These are phyloP conservation scores for Pseudogymnoascus sp. DNA, from an alignment of 2,329 filamentous ascomycete species.

Conservation along the genomic window DNA sequence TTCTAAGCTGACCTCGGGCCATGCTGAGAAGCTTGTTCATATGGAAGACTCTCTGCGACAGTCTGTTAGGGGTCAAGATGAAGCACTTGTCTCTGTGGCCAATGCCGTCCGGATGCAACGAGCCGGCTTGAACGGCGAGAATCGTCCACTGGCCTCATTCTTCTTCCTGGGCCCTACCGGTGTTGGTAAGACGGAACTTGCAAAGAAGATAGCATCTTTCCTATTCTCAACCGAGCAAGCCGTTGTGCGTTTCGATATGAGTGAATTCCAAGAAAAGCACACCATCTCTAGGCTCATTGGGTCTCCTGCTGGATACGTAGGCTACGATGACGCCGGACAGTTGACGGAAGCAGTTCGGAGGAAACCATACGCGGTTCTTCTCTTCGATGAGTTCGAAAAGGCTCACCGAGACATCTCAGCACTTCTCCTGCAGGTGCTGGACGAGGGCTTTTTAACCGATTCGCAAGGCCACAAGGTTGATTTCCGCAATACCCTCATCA, in stretches of 20 bases:
- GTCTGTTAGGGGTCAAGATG: constrained; percentile 86
- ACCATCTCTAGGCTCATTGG: constrained; percentile 91
- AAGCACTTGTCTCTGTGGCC: constrained; percentile 82
- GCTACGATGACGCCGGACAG: constrained; percentile 94
- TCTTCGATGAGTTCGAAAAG: constrained; percentile 98
- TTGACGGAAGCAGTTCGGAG: constrained; percentile 89
- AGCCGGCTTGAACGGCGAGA: constrained; percentile 84
- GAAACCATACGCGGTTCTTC: constrained; percentile 88
- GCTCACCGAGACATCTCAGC: constrained; percentile 92
- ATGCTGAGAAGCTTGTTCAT: constrained; percentile 87
- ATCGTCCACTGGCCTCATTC: constrained; percentile 85
- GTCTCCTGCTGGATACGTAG: constrained; percentile 87
- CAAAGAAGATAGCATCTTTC: constrained; percentile 90
- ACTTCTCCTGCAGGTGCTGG: constrained; percentile 84
- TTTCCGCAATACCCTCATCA: constrained; percentile 93
- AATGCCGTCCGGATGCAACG: constrained; percentile 91
- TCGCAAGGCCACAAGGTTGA: constrained; percentile 94
- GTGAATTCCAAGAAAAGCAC: constrained; percentile 95
- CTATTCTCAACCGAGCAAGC: constrained; percentile 88
- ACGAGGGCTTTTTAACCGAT: constrained; percentile 93
- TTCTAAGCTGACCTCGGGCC: constrained; percentile 83
- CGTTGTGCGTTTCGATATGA: constrained; percentile 94
- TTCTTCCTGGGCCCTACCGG: constrained; percentile 97
- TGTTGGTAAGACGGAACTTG: constrained; percentile 94
- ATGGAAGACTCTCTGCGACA: constrained; percentile 88